Evolutionary conservation across 192 early-diverging fungal genomes (phyloP), one percentile per base, ranked within the genome.

Genomic region (Mortierella hygrophila): DNA sequence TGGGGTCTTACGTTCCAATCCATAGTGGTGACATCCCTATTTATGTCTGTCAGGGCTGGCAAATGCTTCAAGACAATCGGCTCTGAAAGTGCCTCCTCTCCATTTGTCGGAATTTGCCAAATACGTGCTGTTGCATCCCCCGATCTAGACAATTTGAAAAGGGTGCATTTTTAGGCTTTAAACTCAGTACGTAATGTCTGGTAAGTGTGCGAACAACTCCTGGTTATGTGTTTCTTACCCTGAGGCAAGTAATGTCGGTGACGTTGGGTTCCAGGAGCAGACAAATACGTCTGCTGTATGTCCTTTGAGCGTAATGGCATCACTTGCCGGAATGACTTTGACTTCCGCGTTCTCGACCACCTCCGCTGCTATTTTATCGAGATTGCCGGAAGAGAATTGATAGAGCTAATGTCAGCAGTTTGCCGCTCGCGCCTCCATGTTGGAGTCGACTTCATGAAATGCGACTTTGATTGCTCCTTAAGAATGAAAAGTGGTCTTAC

Each of bases 101-200:
- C 75, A 70, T 83, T 75, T 6, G 80, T 75, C 7, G 96, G 93
- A 38, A 97, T 90, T 52, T 93, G 93, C 98, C 97, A 99, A 57
- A 99, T 90, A 47, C 97, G 90, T 44, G 95, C 93, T 4, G 94
- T 97, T 16, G 95, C 96, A 89, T 99, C 98, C 26, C 93, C 94
- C 37, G 95, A 93, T 1, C 93, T 93, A 79, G 60, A 13, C 68
- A 46, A 60, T 38, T 29, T 21, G 16, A 20, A 26, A 44, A 21
- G 5, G 26, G 23, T 46, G 7, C 75, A 21, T 9, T n/a, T 46
- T 16, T 20, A 49, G 38, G 35, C 5, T 35, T 55, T 26, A 47
- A 21, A 60, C 2, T 68, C 10, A 63, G 37, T 7, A 20, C 26
- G n/a, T 0, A 32, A 29, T 13, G 26, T 3, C 29, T 65, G 60